Evolutionary conservation across 345 rosid species (phyloP).

Genomic region (Theobroma cacao): DNA sequence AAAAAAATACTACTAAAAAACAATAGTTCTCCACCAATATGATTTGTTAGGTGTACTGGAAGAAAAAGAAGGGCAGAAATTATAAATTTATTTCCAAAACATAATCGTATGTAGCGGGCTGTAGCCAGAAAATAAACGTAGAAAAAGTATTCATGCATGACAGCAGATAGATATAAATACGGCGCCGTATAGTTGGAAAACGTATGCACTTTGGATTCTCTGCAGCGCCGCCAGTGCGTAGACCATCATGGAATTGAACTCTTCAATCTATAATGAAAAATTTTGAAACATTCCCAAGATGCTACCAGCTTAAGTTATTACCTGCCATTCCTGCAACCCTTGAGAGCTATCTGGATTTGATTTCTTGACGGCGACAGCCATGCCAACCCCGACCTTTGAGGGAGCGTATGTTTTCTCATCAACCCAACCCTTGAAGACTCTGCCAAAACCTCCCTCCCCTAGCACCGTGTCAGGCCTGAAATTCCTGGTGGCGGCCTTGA

Average conservation of each 20-base stretch:
- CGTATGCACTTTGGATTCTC: neutral
- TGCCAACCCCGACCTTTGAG: constrained; percentile 56
- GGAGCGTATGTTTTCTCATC: constrained; percentile 61
- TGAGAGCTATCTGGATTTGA: constrained; percentile 71
- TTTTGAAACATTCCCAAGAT: neutral
- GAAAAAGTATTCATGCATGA: neutral
- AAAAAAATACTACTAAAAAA: neutral
- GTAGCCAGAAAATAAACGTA: neutral
- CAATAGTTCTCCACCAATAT: neutral
- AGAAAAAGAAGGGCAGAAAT: neutral
- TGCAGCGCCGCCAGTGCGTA: neutral
- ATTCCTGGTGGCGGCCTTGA: constrained; percentile 68
- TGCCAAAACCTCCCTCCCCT: constrained; percentile 94
- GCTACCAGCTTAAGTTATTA: neutral
- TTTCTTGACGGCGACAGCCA: constrained; percentile 85
- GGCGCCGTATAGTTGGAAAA: neutral
- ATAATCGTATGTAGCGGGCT: neutral
- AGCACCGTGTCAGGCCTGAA: constrained; percentile 66
- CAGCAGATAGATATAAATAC: neutral
- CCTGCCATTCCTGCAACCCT: constrained; percentile 86
- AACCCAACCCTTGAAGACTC: constrained; percentile 86
- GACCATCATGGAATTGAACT: neutral
- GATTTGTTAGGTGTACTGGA: neutral
- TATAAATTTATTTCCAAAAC: neutral
- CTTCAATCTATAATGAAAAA: neutral